phyloP scores from a whole-genome alignment of 305 asterid genomes.

The Rubia peregrina region DNA sequence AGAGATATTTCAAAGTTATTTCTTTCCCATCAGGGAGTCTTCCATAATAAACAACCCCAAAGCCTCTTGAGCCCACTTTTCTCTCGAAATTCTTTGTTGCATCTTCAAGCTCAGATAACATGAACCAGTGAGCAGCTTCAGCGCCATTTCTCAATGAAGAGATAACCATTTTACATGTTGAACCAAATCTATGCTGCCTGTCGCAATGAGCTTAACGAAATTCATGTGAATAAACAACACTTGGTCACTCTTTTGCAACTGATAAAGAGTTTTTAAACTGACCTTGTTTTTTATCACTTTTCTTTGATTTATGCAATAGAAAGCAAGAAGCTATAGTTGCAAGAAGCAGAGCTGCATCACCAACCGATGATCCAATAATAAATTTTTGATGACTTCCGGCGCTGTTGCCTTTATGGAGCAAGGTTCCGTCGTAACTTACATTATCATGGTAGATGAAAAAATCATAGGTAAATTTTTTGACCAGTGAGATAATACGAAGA shows the following conservation, averaged over 20 bases:
- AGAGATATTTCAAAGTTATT: slow-evolving; percentile 63
- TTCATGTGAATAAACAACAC: slow-evolving; percentile 10
- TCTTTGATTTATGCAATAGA: slow-evolving; percentile 49
- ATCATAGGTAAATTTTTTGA: not conserved
- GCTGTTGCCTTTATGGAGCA: slow-evolving; percentile 42
- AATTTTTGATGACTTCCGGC: slow-evolving; percentile 43
- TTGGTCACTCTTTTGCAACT: slow-evolving; percentile 9
- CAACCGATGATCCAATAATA: slow-evolving; percentile 69
- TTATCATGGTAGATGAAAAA: slow-evolving; percentile 4
- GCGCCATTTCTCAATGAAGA: slow-evolving; percentile 51
- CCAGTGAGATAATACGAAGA: not conserved
- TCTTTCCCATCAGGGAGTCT: slow-evolving; percentile 67
- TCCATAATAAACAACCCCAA: slow-evolving; percentile 87
- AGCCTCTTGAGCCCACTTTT: slow-evolving; percentile 89
- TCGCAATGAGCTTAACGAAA: slow-evolving; percentile 26
- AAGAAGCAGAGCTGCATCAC: slow-evolving; percentile 61
- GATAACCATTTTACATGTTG: slow-evolving; percentile 36
- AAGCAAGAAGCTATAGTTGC: slow-evolving; percentile 60
- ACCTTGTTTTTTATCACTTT: slow-evolving; percentile 45
- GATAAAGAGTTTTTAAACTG: slow-evolving; percentile 19
- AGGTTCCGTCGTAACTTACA: slow-evolving; percentile 71
- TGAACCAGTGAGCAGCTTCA: slow-evolving; percentile 82
- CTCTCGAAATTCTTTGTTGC: slow-evolving; percentile 79
- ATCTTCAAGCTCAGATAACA: slow-evolving; percentile 65
- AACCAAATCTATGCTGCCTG: slow-evolving; percentile 23